Conservation (phyloP, 768 basidiomycete species). For the Boletus insuetus region DNA sequence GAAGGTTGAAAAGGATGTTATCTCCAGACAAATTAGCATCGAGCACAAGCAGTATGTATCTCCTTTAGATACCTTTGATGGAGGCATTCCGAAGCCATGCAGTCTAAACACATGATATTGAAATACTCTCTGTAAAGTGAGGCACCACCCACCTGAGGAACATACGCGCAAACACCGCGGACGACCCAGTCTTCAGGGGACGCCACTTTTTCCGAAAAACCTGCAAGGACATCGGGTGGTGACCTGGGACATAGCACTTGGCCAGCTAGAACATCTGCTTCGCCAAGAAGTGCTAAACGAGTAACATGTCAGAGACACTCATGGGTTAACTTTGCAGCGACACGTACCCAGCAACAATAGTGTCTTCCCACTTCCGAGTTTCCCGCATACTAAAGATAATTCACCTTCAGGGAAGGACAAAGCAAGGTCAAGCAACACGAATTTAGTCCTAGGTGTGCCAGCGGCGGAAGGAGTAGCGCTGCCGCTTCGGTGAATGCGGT, state of each 20-base stretch:
- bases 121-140: slow-evolving; percentile 1
- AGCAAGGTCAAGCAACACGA: slow-evolving; percentile 75
- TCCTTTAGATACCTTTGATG: slow-evolving; percentile 23
- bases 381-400: slow-evolving; percentile 83
- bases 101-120: slow-evolving; percentile 30
- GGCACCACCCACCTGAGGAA: slow-evolving; percentile 58
- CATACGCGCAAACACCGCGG: slow-evolving; percentile 78
- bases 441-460: slow-evolving; percentile 75
- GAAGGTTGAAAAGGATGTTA: slow-evolving; percentile 80
- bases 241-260: slow-evolving; percentile 83
- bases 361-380: slow-evolving; percentile 88
- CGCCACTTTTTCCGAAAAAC: slow-evolving; percentile 43
- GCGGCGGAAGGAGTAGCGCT: slow-evolving; percentile 51
- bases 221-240: slow-evolving; percentile 73
- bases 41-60: slow-evolving; percentile 36
- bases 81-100: slow-evolving; percentile 77
- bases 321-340: background rate
- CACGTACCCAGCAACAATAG: slow-evolving; percentile 64
- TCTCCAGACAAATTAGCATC: slow-evolving; percentile 31
- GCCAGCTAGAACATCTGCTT: slow-evolving; percentile 57
- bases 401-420: slow-evolving; percentile 77
- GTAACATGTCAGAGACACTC: slow-evolving; percentile 7
- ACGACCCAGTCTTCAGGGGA: slow-evolving; percentile 72
- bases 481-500: slow-evolving; percentile 48
- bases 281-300: slow-evolving; percentile 65